Evolutionary conservation across 352 stramenopile genomes (phyloP), one percentile per base, ranked within the genome.

Genomic region (Phytophthora chlamydospora): DNA sequence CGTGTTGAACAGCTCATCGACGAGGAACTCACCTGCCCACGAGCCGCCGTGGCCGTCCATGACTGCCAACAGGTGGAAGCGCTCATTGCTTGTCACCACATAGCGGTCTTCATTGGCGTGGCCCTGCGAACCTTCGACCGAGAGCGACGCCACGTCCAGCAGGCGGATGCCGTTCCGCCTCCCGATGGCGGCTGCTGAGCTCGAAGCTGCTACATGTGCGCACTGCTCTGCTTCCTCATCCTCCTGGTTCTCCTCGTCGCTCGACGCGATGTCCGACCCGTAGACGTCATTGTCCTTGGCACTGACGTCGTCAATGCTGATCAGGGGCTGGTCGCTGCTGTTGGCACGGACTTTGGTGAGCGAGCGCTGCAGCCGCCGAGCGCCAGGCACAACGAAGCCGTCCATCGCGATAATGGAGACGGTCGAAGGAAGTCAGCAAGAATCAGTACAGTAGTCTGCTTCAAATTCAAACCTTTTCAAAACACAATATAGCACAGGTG

Each of bases 31-130:
- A 10, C 79, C 78, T 0, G 81, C 82, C 58, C 73, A 75, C 24
- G 65, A 61, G 27, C 85, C 85, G 17, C 81, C 85, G 56, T 94
- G 85, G 39, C 85, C 83, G 52, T 94, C 83, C 41, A 94, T 80
- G 56, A 91, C 83, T 0, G 76, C 81, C 29, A 94, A 72, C 40
- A 91, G 16, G 58, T 83, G 76, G 64, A 91, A 91, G 10, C 69
- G 44, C 38, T 76, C 66, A 21, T 79, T 76, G 48, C 73, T 75
- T 24, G 75, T 49, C n/a, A 90, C 67, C 24, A 91, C 35, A 3
- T 73, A 61, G 14, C 85, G 80, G 47, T 94, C 83, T 58, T 94
- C 80, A 49, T 92, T 91, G 12, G 62, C 64, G 47, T 92, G 81
- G 33, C 76, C 78, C 41, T 76, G 78, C n/a, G 50, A 66, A 6